Percentiles rank a stretch among this genome's conserved stretches.
phyloP scores from a whole-genome alignment of 345 rosid genomes.

The Lepidium africanum region DNA sequence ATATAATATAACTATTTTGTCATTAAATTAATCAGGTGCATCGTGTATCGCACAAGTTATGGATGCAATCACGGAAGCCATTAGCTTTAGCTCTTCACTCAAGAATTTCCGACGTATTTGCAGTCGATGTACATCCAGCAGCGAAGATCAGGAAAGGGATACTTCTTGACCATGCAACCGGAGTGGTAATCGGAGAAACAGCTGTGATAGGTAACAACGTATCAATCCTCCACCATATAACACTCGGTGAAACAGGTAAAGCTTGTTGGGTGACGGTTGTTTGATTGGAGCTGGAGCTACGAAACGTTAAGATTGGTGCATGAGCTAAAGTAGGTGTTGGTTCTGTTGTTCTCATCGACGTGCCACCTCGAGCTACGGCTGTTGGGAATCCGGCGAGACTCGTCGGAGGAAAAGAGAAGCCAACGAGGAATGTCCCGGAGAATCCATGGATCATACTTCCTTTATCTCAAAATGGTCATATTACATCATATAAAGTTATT shows the following conservation, averaged over 20 bases:
- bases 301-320: slow-evolving; percentile 71
- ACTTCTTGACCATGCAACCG: slow-evolving; percentile 88
- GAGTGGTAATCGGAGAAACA: slow-evolving; percentile 87
- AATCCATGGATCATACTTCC: slow-evolving; percentile 96
- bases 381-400: slow-evolving; percentile 87
- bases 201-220: slow-evolving; percentile 91
- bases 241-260: slow-evolving; percentile 91
- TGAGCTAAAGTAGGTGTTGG: slow-evolving; percentile 97
- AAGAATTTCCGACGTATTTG: slow-evolving; percentile 86
- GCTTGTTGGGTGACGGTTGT: slow-evolving; percentile 74
- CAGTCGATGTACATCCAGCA: slow-evolving; percentile 93
- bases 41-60: slow-evolving; percentile 78
- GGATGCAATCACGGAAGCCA: slow-evolving; percentile 70
- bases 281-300: slow-evolving; percentile 94
- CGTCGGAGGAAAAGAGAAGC: slow-evolving; percentile 80
- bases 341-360: slow-evolving; percentile 75
- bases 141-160: slow-evolving; percentile 87
- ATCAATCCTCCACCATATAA: slow-evolving; percentile 84
- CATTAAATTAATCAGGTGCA: slow-evolving; percentile 47
- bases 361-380: slow-evolving; percentile 71
- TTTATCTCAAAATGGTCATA: slow-evolving; percentile 93
- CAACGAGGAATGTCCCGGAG: slow-evolving; percentile 79
- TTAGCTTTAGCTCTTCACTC: slow-evolving; percentile 88
- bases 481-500: slow-evolving; percentile 37
- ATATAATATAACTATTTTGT: background rate